Conservation (phyloP, 2,329 filamentous ascomycete genomes). For the Apiospora koreana region DNA sequence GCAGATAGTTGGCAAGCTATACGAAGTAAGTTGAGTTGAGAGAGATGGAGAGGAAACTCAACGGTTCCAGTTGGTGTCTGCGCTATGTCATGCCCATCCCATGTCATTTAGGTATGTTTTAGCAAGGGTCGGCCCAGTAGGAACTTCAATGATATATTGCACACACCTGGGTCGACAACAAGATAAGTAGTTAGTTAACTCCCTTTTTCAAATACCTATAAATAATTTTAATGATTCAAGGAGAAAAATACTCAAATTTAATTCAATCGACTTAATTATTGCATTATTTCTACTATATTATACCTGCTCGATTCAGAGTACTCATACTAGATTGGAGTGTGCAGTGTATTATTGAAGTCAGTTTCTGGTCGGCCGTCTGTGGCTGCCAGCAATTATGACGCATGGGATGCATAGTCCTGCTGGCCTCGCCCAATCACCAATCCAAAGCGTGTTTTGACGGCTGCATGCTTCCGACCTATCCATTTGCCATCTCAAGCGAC, state of each 20-base stretch:
- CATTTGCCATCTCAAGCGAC: slow-evolving; percentile 1
- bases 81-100: slow-evolving; percentile 1
- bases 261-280: too few relatives aligned
- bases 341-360: too few relatives aligned
- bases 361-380: background rate
- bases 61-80: background rate
- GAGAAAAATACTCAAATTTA: too few relatives aligned
- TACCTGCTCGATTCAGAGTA: too few relatives aligned
- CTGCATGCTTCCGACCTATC: background rate
- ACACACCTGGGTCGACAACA: too few relatives aligned
- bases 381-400: slow-evolving; percentile 11
- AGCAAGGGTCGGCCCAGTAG: background rate
- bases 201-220: too few relatives aligned
- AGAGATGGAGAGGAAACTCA: background rate
- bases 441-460: background rate
- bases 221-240: too few relatives aligned
- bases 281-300: too few relatives aligned
- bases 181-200: too few relatives aligned
- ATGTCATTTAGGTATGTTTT: background rate
- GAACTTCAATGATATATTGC: too few relatives aligned
- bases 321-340: too few relatives aligned
- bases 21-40: background rate
- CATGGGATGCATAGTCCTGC: background rate
- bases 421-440: background rate
- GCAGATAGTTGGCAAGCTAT: background rate